Evolutionary conservation across 106 monocot species (phyloP).

Genomic region (Acorus calamus): DNA sequence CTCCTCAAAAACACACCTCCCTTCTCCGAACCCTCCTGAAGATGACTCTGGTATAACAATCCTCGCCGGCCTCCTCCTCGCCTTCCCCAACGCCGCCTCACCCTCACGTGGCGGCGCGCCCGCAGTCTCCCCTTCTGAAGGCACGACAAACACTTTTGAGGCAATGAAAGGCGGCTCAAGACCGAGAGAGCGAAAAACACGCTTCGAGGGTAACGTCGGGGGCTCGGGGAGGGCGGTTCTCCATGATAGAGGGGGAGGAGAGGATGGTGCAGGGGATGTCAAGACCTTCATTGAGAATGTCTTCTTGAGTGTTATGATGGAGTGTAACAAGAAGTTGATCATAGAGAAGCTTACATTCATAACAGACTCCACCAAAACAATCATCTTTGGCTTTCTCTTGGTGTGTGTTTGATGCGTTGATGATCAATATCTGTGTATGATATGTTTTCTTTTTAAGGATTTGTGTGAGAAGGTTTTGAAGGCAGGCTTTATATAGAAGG

Average conservation of each 20-base stretch:
- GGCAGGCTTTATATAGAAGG: neutral
- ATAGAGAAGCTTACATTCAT: neutral
- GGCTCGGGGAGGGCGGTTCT: neutral
- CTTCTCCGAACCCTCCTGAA: neutral
- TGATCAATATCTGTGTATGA: too few relatives aligned
- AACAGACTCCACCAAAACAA: too few relatives aligned
- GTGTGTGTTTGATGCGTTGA: too few relatives aligned
- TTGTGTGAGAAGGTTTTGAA: too few relatives aligned
- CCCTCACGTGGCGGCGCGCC: neutral
- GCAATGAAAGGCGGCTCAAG: neutral
- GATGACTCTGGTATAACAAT: conserved; percentile 28
- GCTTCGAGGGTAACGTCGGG: neutral
- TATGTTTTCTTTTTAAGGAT: neutral
- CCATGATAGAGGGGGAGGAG: conserved; percentile 3
- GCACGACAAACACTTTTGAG: too few relatives aligned
- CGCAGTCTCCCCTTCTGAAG: neutral
- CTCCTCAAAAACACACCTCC: neutral
- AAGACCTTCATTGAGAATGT: conserved; percentile 4
- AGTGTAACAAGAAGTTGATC: conserved; percentile 4
- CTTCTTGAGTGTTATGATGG: conserved; percentile 15
- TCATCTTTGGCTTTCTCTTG: too few relatives aligned
- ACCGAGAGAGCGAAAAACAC: neutral
- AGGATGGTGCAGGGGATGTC: neutral
- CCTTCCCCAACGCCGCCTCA: neutral
- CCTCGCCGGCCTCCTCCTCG: conserved; percentile 50